A percentile compares a stretch with the other conserved stretches of the same genome.
Conservation (phyloP, 2,329 filamentous ascomycete genomes). For the Pseudopithomyces chartarum region DNA sequence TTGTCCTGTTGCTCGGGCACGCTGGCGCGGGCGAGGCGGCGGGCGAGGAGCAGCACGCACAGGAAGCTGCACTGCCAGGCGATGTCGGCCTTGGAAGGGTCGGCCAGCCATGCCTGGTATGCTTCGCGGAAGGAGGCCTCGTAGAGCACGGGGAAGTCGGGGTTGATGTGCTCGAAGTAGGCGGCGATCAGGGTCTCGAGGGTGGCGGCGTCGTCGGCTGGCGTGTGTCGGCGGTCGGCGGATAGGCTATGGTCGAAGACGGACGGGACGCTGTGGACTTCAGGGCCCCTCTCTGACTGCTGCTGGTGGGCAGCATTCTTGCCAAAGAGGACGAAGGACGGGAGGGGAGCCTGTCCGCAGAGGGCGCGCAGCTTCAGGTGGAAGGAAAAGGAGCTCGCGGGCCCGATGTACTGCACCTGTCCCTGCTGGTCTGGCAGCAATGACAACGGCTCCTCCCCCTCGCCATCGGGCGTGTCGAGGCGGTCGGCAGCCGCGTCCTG, state of each 20-base stretch:
- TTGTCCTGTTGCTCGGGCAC: conserved; percentile 46
- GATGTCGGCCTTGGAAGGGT: conserved; percentile 40
- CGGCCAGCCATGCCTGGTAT: conserved; percentile 43
- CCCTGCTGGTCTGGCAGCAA: conserved; percentile 51
- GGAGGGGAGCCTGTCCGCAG: conserved; percentile 38
- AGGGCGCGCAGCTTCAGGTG: conserved; percentile 48
- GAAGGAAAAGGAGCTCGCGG: conserved; percentile 50
- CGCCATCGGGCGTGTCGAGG: conserved; percentile 15
- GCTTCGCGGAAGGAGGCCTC: conserved; percentile 50
- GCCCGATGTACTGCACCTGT: conserved; percentile 52
- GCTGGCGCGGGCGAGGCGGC: conserved; percentile 38
- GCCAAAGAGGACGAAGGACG: conserved; percentile 49
- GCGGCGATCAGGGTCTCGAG: conserved; percentile 45
- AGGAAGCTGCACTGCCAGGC: conserved; percentile 50
- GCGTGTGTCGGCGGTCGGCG: conserved; percentile 19
- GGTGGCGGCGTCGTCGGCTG: conserved; percentile 20
- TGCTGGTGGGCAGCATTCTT: conserved; percentile 45
- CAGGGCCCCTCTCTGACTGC: conserved; percentile 23
- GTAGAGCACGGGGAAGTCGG: conserved; percentile 51
- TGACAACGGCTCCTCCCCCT: conserved; percentile 43
- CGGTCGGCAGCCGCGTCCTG: conserved; percentile 22
- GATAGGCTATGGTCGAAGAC: conserved; percentile 29
- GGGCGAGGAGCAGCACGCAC: conserved; percentile 48
- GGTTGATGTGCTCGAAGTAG: conserved; percentile 51
- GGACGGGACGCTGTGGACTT: conserved; percentile 26